phyloP scores from a whole-genome alignment of 2,329 filamentous ascomycete genomes.

The Corynespora cassiicola region DNA sequence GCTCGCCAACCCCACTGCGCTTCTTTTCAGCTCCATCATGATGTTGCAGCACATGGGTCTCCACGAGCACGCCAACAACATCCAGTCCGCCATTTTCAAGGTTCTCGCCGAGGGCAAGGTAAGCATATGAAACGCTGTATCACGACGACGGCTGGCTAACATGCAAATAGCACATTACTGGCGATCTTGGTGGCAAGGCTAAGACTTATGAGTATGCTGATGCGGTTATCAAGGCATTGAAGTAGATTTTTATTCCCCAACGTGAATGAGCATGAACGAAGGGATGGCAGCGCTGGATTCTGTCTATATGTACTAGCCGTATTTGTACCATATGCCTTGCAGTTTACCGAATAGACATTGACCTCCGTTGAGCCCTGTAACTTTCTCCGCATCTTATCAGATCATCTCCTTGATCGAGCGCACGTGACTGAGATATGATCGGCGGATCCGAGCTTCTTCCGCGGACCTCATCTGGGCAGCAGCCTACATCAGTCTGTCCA shows the following conservation, averaged over 20 bases:
- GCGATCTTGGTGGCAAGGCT: conserved; percentile 93
- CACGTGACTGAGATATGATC: conserved; percentile 7
- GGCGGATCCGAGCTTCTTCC: conserved; percentile 13
- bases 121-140: conserved; percentile 33
- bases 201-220: conserved; percentile 94
- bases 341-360: conserved; percentile 20
- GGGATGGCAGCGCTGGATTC: conserved; percentile 41
- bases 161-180: conserved; percentile 72
- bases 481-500: no score
- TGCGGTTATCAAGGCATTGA: conserved; percentile 79
- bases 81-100: conserved; percentile 94
- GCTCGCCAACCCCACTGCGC: conserved; percentile 95
- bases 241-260: conserved; percentile 35
- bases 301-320: conserved; percentile 46
- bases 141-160: no score
- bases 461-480: conserved; percentile 2
- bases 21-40: conserved; percentile 97
- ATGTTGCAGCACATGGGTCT: conserved; percentile 99
- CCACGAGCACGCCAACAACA: conserved; percentile 80
- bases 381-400: conserved; percentile 21
- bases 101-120: conserved; percentile 95
- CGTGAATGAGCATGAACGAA: conserved; percentile 31
- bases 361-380: conserved; percentile 8
- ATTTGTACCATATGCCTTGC: conserved; percentile 43
- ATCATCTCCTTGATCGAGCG: conserved; percentile 17